These are phyloP conservation scores for Erodium trifolium DNA, from an alignment of 441 rosid species.

Conservation along the genomic window DNA sequence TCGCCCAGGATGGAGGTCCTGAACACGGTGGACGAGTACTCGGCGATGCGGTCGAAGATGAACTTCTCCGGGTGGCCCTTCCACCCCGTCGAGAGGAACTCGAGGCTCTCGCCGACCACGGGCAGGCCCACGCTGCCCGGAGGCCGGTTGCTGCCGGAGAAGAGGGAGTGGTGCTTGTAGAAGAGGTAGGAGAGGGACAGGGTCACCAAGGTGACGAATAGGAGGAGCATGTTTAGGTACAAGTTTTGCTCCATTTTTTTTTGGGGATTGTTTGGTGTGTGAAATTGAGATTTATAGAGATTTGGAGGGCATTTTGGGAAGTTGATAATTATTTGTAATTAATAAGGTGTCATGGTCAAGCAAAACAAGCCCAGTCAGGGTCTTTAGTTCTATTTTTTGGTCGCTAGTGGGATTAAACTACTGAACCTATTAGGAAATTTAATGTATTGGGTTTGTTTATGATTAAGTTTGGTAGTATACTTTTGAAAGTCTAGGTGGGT, in stretches of 20 bases:
- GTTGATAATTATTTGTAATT: no score
- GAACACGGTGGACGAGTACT: constrained; percentile 21
- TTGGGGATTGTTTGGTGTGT: no score
- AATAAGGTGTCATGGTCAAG: no score
- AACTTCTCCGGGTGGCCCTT: constrained; percentile 26
- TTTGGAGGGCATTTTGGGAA: no score
- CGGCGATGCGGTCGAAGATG: constrained; percentile 21
- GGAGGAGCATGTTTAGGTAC: constrained; percentile 17
- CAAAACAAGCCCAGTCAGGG: no score
- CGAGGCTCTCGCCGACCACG: constrained; percentile 24
- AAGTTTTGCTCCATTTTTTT: not conserved
- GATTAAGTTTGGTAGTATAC: no score
- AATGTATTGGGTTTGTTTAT: no score
- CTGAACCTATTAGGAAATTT: no score
- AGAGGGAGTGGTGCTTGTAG: constrained; percentile 22
- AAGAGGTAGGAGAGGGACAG: constrained; percentile 15
- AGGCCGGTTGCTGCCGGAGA: constrained; percentile 19
- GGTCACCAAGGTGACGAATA: constrained; percentile 21
- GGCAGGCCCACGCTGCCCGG: constrained; percentile 26
- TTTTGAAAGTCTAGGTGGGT: no score
- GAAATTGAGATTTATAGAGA: no score
- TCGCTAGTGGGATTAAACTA: no score
- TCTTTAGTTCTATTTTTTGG: no score
- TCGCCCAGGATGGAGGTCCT: constrained; percentile 24
- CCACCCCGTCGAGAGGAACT: constrained; percentile 23